Base-by-base conservation (phyloP, 352 stramenopile genomes). In the Phytophthora sp. region DNA sequence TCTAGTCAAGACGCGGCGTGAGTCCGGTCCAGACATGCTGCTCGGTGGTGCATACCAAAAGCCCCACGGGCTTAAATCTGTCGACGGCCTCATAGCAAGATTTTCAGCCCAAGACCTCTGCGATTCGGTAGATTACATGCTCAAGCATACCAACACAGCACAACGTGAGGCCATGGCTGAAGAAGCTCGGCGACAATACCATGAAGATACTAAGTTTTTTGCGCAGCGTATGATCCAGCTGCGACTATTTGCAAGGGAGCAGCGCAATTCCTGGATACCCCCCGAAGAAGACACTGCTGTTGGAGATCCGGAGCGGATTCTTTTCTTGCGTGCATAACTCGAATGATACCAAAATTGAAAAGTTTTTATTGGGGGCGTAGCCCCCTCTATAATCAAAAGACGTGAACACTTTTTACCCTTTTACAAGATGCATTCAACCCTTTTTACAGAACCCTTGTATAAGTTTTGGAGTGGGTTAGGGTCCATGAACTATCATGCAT, bases 141-240 rank as follows among this genome's bases (percentile, higher is more conserved):
- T 88, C 2, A 53, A 67, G 13, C 18, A 69, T 8, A 71, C 74
- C 29, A 68, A 46, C 11, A 24, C 62, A 11, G 3, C 38, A 1
- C 51, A 84, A 41, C 72, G 77, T 12, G 51, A 76, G 45, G 35
- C 39, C 0, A 68, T 74, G 33, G 77, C 69, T 1, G 44, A 53
- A 21, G 47, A 71, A 20, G 73, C 63, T 23, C 69, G 56, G 15
- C 57, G 62, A 29, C 72, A 76, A 57, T 86, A 86, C 42, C 67
- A 80, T 41, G 64, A 73, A 41, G 74, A 89, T 60, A 79, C 73
- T 2, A 74, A 82, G 44, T 82, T 84, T 31, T 89, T 89, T 24
- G 69, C 66, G 4, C 36, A 60, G 12, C 57, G 46, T 2, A 89
- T 89, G 77, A 66, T 69, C 12, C 46, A 76, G 45, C 54, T 87